Conservation (phyloP, 177 flowering plant species). For the Vitis hybrid region DNA sequence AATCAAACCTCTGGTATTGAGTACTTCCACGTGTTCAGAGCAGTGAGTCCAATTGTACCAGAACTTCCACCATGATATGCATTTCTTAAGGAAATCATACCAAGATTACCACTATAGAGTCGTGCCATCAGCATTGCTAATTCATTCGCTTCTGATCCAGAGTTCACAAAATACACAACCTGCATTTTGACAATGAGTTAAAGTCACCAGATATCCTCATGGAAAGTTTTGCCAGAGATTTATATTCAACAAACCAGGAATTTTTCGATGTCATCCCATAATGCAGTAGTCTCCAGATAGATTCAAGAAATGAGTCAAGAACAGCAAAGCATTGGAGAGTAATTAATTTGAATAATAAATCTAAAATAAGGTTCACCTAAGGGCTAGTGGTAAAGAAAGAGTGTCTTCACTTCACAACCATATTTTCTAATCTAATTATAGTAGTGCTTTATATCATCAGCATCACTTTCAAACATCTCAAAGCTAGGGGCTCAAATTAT, state of each 20-base stretch:
- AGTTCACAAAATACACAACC: constrained; percentile 96
- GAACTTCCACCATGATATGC: constrained; percentile 97
- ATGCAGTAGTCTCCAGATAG: not conserved
- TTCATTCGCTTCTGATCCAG: constrained; percentile 98
- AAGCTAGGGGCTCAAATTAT: not conserved
- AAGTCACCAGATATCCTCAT: not conserved
- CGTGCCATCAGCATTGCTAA: constrained; percentile 98
- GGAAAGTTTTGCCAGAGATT: not conserved
- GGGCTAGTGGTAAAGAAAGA: too few species aligned
- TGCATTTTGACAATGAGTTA: constrained; percentile 29
- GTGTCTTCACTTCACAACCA: not conserved
- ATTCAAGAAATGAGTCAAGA: too few species aligned
- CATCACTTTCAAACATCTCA: not conserved
- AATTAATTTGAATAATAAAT: too few species aligned
- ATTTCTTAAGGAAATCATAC: constrained; percentile 89
- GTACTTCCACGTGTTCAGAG: constrained; percentile 94
- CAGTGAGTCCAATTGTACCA: constrained; percentile 83
- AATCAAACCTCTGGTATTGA: constrained; percentile 83
- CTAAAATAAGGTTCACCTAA: too few species aligned
- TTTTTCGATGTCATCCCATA: not conserved
- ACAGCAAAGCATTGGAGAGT: too few species aligned
- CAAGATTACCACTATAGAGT: constrained; percentile 78
- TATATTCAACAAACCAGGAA: not conserved
- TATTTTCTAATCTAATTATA: not conserved
- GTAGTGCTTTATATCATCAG: not conserved